Conservation (phyloP, 1,284 basidiomycete species). For the Fomitopsis palustris region DNA sequence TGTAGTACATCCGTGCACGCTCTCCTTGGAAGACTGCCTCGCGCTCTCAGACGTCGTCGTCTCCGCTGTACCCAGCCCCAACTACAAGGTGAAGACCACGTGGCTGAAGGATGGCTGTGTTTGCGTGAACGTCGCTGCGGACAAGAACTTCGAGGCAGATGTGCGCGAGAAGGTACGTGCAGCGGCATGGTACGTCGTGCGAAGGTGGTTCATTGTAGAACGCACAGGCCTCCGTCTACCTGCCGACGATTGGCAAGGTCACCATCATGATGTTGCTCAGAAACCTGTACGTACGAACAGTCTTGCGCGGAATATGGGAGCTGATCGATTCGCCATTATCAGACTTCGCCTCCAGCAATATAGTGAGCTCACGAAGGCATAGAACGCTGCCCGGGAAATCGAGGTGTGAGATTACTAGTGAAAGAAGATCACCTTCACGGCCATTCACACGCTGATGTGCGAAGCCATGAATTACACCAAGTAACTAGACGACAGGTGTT, state of each 20-base stretch:
- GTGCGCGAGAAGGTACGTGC: conserved; percentile 80
- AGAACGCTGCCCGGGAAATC: background rate
- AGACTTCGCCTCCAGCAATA: conserved; percentile 77
- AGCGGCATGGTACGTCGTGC: background rate
- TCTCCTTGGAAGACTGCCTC: conserved; percentile 77
- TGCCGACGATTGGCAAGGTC: conserved; percentile 94
- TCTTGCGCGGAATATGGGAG: background rate
- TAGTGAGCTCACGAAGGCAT: conserved; percentile 34
- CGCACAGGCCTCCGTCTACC: conserved; percentile 82
- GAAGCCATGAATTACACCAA: conserved; percentile 6
- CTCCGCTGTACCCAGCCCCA: conserved; percentile 83
- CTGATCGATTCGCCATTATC: background rate
- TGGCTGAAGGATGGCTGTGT: conserved; percentile 92
- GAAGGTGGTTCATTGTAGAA: background rate
- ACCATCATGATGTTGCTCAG: conserved; percentile 96
- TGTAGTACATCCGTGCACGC: conserved; percentile 64
- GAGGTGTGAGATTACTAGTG: background rate
- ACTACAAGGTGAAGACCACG: conserved; percentile 88
- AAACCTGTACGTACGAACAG: conserved; percentile 63
- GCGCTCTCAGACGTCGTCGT: conserved; percentile 86
- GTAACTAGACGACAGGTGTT: conserved; percentile 1
- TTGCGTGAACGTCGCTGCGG: conserved; percentile 90
- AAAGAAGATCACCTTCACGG: background rate
- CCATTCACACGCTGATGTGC: background rate
- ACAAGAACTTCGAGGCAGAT: conserved; percentile 96